These are phyloP conservation scores for Pisolithus orientalis DNA, from an alignment of 768 basidiomycete genomes.

Conservation along the genomic window DNA sequence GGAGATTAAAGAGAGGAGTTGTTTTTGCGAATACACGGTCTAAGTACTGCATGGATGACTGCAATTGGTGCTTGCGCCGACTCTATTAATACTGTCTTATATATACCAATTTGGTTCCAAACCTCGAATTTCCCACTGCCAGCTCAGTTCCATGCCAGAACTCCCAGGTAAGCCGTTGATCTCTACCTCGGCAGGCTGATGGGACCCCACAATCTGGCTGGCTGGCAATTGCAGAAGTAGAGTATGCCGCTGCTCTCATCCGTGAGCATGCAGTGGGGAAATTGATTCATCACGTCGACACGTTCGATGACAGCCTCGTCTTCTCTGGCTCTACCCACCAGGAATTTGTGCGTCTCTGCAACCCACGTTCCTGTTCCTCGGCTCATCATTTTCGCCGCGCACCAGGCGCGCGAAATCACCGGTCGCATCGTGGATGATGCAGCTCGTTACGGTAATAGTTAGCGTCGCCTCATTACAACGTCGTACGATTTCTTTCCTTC, in stretches of 20 bases:
- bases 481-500: not conserved
- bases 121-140: not conserved
- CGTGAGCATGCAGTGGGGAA: slow-evolving; percentile 46
- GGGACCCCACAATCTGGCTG: not conserved
- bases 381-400: slow-evolving; percentile 8
- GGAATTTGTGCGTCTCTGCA: slow-evolving; percentile 50
- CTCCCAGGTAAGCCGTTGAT: slow-evolving; percentile 38
- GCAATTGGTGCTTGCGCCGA: not conserved
- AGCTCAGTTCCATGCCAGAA: slow-evolving; percentile 40
- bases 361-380: not conserved
- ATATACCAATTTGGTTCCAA: not conserved
- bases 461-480: not conserved
- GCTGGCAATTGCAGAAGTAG: slow-evolving; percentile 47
- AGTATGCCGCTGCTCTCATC: slow-evolving; percentile 56
- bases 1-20: not conserved
- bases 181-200: not conserved
- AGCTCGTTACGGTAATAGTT: slow-evolving; percentile 45
- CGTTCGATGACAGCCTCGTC: slow-evolving; percentile 55
- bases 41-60: not conserved
- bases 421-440: slow-evolving; percentile 43
- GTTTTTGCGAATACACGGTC: not conserved
- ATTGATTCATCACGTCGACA: slow-evolving; percentile 49
- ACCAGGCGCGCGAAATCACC: slow-evolving; percentile 48
- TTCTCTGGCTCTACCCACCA: slow-evolving; percentile 49
- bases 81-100: not conserved